Conservation (phyloP, 768 basidiomycete species). For the Strobilomyces confusus region DNA sequence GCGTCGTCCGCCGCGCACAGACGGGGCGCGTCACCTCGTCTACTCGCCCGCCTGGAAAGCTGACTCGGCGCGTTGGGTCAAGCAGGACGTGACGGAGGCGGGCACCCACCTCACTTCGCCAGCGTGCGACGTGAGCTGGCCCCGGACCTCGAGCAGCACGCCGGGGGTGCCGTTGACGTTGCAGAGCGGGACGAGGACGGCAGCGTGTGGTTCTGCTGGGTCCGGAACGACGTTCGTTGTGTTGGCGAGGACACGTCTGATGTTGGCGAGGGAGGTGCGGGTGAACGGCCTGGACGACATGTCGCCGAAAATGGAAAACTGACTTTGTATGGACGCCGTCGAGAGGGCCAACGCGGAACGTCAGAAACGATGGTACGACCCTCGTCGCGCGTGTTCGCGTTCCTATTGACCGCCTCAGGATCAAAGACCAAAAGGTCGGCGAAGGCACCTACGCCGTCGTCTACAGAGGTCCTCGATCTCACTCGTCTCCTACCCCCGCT, state of each 20-base stretch:
- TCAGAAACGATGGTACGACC: constrained; percentile 60
- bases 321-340: constrained; percentile 62
- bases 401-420: constrained; percentile 41
- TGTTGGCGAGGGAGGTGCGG: constrained; percentile 28
- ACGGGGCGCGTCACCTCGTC: constrained; percentile 46
- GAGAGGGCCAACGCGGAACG: constrained; percentile 72
- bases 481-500: not conserved
- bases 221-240: constrained; percentile 17
- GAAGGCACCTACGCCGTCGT: constrained; percentile 97
- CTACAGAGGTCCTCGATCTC: constrained; percentile 64
- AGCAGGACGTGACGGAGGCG: not conserved
- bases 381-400: not conserved
- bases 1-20: not conserved
- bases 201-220: constrained; percentile 46
- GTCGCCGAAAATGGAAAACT: constrained; percentile 10
- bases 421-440: constrained; percentile 77
- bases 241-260: constrained; percentile 28
- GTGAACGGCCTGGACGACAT: constrained; percentile 33
- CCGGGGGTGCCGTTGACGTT: constrained; percentile 66
- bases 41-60: constrained; percentile 72
- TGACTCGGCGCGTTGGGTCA: constrained; percentile 25
- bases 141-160: constrained; percentile 68
- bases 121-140: constrained; percentile 61
- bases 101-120: constrained; percentile 75
- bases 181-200: constrained; percentile 74